Evolutionary conservation across 2,329 filamentous ascomycete species (phyloP), one percentile per base, ranked within the genome.

Genomic region (Venturia asperata): DNA sequence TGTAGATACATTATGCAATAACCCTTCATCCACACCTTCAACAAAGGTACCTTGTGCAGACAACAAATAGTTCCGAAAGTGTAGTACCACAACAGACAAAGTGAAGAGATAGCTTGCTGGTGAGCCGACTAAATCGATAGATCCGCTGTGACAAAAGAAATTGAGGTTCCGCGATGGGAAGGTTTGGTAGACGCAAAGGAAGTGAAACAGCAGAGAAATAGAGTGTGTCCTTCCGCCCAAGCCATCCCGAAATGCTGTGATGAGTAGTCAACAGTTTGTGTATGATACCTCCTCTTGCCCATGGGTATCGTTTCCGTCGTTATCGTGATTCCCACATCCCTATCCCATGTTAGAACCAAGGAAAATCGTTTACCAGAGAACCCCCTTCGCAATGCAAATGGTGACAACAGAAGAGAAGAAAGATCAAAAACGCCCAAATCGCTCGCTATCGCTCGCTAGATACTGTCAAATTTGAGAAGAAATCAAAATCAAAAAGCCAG

Each of bases 1-100:
- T 58, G 52, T 58, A 58, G 52, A 58, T 39, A 58, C 52, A 58
- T 58, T 58, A 58, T 39, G 52, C 52, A 58, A 58, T 58, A 27
- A 15, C 47, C 47, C 10, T 21, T 10, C 45, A 49, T 49, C n/a
- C 45, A 49, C 10, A 10, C 19, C n/a, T 24, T n/a, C 30, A 34
- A 52, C 47, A 52, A 52, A 52, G 21, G 47, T 52, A 13, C 47
- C 47, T 27, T 52, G 21, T 24, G 21, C 47, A 27, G 21, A 27
- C 24, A 52, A 52, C 21, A 52, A 52, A 2, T 10, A 41, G 37
- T 37, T 15, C 52, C 27, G 30, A 58, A 37, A 58, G 11, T 39
- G 52, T 39, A 21, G 30, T 58, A 58, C 52, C 52, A 37, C 52
- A 58, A 58, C 52, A 56, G 52, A 56, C 52, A 58, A 58, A 58